A percentile compares a stretch with the other conserved stretches of the same genome.
Evolutionary conservation across 352 stramenopile genomes (phyloP).

Genomic region (Globisporangium orthogonon): DNA sequence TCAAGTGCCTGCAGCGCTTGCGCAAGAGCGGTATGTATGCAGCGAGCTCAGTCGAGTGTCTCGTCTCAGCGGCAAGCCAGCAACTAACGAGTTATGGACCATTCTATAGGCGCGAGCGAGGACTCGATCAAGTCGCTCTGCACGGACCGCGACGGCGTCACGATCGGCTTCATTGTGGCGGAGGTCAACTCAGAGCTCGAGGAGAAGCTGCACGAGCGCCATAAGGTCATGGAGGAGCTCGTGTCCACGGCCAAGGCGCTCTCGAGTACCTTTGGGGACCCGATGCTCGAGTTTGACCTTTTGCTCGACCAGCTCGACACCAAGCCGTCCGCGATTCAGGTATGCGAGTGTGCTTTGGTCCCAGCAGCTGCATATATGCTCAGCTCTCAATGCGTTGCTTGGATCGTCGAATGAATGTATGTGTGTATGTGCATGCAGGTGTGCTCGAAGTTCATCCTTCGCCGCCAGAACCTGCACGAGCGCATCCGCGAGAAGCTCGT

Average conservation of each 20-base stretch:
- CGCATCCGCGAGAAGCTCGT: slow-evolving; percentile 66
- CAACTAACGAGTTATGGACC: too few species aligned
- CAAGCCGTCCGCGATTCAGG: slow-evolving; percentile 79
- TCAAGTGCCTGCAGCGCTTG: slow-evolving; percentile 77
- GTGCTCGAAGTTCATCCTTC: slow-evolving; percentile 81
- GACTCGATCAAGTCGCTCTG: slow-evolving; percentile 84
- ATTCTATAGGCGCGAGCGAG: slow-evolving; percentile 46
- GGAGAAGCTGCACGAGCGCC: slow-evolving; percentile 63
- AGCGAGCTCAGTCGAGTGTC: not conserved
- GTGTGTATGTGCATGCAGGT: slow-evolving; percentile 26
- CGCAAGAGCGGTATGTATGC: slow-evolving; percentile 60
- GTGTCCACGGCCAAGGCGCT: slow-evolving; percentile 69
- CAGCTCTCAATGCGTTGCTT: too few species aligned
- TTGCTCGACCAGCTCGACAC: slow-evolving; percentile 81
- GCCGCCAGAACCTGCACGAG: slow-evolving; percentile 65
- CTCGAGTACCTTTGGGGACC: slow-evolving; percentile 72
- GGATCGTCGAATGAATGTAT: not conserved
- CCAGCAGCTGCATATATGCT: too few species aligned
- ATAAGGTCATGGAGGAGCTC: slow-evolving; percentile 81
- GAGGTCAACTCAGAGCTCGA: slow-evolving; percentile 84
- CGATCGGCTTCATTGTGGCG: slow-evolving; percentile 86
- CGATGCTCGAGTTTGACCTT: slow-evolving; percentile 83
- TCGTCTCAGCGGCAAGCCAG: too few species aligned
- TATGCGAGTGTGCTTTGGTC: slow-evolving; percentile 18
- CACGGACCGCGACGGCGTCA: slow-evolving; percentile 73